These are phyloP conservation scores for Stereum hirsutum DNA, from an alignment of 1,284 basidiomycete species.

Conservation along the genomic window DNA sequence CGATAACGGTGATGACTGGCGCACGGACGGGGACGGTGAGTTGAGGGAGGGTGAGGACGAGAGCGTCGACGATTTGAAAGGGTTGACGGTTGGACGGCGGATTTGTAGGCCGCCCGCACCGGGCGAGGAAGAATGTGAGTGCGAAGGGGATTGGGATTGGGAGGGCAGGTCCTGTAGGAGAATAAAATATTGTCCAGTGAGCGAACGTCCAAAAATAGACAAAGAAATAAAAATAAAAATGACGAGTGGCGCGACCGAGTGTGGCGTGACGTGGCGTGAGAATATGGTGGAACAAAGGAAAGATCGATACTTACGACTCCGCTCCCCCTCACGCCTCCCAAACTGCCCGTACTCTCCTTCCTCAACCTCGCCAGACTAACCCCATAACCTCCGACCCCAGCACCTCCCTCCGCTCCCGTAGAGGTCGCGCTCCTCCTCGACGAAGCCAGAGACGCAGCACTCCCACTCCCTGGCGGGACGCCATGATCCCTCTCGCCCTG, in stretches of 20 bases:
- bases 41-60: constrained; percentile 43
- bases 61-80: constrained; percentile 64
- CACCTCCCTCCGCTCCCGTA: background rate
- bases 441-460: no score
- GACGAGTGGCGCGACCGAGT: background rate
- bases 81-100: constrained; percentile 43
- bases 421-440: no score
- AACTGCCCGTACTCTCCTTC: constrained; percentile 32
- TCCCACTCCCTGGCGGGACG: no score
- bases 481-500: background rate
- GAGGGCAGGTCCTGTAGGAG: constrained; percentile 28
- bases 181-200: background rate
- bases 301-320: constrained; percentile 20
- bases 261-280: background rate
- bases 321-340: constrained; percentile 20
- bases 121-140: background rate
- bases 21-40: constrained; percentile 36
- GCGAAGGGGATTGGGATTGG: constrained; percentile 12
- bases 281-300: constrained; percentile 4
- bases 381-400: background rate
- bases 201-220: no score
- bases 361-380: constrained; percentile 22
- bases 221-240: no score
- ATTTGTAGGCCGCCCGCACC: constrained; percentile 37
- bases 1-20: constrained; percentile 33